Evolutionary conservation across 352 stramenopile species (phyloP).

Genomic region (Globisporangium alternatum): DNA sequence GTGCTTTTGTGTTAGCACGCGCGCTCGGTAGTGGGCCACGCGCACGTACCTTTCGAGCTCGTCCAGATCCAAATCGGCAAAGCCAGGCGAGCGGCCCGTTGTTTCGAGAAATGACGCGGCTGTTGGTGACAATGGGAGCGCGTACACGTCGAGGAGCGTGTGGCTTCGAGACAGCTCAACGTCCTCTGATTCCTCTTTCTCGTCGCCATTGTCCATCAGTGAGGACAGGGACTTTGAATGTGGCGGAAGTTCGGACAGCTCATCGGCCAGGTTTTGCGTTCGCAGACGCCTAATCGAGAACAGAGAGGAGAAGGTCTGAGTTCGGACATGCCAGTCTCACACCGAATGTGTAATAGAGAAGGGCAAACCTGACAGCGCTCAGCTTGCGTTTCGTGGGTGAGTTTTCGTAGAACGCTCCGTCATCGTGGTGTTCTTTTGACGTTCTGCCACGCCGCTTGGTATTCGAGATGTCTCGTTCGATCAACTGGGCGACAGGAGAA

Average conservation of each 20-base stretch:
- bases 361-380: constrained; percentile 24
- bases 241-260: constrained; percentile 3
- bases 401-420: constrained; percentile 7
- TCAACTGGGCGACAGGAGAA: not conserved
- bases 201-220: not conserved
- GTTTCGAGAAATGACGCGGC: constrained; percentile 22
- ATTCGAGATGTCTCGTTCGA: not conserved
- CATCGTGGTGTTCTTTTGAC: not conserved
- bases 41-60: constrained; percentile 50
- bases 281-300: constrained; percentile 16
- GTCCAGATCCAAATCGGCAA: constrained; percentile 45
- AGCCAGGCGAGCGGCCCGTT: constrained; percentile 24
- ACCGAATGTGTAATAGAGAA: not conserved
- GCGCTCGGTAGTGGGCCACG: constrained; percentile 58
- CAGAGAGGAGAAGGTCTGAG: not conserved
- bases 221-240: not conserved
- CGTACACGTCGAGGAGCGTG: constrained; percentile 48
- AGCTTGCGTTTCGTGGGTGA: constrained; percentile 30
- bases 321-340: not conserved
- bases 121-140: constrained; percentile 21
- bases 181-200: not conserved
- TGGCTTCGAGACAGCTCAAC: not conserved
- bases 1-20: constrained; percentile 38
- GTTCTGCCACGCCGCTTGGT: not conserved
- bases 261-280: constrained; percentile 17